Conservation (phyloP, 129 eudicot genomes). For the Solidago caesia region DNA sequence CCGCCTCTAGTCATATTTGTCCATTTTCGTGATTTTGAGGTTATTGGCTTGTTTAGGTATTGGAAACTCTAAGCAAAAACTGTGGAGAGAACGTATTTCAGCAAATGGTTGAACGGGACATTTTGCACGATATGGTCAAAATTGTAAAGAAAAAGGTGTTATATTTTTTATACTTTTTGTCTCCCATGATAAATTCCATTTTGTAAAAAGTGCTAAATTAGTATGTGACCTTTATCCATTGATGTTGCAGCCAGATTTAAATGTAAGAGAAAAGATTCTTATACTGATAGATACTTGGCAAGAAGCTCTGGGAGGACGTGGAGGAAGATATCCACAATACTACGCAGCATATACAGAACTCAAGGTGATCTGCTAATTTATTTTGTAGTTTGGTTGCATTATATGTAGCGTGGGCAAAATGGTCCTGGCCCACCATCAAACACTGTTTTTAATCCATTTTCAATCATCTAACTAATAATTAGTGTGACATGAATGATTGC, state of each 20-base stretch:
- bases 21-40: neutral
- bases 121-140: constrained; percentile 84
- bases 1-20: neutral
- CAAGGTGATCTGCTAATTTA: constrained; percentile 42
- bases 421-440: neutral
- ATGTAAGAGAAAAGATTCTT: constrained; percentile 78
- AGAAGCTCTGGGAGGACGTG: constrained; percentile 76
- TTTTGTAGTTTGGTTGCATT: neutral
- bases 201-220: neutral
- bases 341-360: constrained; percentile 71
- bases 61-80: constrained; percentile 83
- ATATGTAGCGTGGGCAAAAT: neutral
- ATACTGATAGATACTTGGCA: constrained; percentile 86
- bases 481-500: no score
- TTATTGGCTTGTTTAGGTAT: constrained; percentile 39
- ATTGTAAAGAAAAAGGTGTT: constrained; percentile 83
- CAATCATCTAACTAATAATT: neutral
- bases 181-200: neutral
- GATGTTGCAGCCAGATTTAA: constrained; percentile 66
- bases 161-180: neutral
- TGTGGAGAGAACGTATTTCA: constrained; percentile 70
- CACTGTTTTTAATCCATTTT: neutral
- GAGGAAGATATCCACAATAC: constrained; percentile 75
- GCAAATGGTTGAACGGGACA: constrained; percentile 73
- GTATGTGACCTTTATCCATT: constrained; percentile 6